Evolutionary conservation across 2,329 filamentous ascomycete genomes (phyloP), one percentile per base, ranked within the genome.

Genomic region (Paraphoma chrysanthemicola): DNA sequence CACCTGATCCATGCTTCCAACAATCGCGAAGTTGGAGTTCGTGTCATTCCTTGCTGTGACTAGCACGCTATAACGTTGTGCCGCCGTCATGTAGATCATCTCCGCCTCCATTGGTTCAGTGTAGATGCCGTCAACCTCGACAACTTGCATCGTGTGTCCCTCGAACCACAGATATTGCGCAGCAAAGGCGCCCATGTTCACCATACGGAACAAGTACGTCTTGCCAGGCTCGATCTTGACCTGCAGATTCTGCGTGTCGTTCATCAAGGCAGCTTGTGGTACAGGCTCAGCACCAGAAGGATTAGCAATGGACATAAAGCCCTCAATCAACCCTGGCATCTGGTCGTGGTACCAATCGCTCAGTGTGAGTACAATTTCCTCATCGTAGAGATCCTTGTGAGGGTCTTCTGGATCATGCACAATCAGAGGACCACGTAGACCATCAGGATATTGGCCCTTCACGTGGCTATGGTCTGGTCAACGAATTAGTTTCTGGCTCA

Each of bases 311-410:
- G 62, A 81, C 41, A 90, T 81, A 58, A 77, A 75, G 16, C 57
- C 51, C 8, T 66, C 59, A 3, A 77, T 59, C 0, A 88, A 76
- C n/a, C 63, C 69, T 3, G 74, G 74, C 78, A 83, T 82, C 30
- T 79, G 71, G 46, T 88, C 85, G 64, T 92, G 88, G 56, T 92
- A 92, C 80, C 90, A 90, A 65, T 92, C 90, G 16, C 87, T 88
- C n/a, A 92, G 76, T 60, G 90, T 89, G 16, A 92, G 69, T 0
- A 89, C 79, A 31, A 87, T 77, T 59, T 92, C 89, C 42, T 83
- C 82, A 33, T 84, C 81, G 31, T 86, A 86, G 43, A 85, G 75
- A 46, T 83, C 82, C 18, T 78, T 73, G 60, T 81, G 82, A 77
- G 83, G 51, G 77, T 83, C 61, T 31, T 85, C 78, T 4, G 79